Conservation (phyloP, 2,329 filamentous ascomycete species). For the Penicillium digitatum region DNA sequence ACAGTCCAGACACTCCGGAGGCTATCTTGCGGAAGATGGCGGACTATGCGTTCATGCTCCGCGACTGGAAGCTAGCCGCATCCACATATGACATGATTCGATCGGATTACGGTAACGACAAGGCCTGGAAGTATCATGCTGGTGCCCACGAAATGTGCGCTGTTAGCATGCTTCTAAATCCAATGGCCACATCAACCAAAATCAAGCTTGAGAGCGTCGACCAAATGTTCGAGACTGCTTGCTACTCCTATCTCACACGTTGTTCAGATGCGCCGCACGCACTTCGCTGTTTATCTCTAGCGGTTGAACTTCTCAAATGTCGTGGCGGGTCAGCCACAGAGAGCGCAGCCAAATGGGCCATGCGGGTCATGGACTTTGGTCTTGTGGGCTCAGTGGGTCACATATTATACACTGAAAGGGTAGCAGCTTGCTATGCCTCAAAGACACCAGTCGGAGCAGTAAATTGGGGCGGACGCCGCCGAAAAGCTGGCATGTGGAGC, state of each 20-base stretch:
- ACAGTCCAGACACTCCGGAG: slow-evolving; percentile 77
- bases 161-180: slow-evolving; percentile 73
- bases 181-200: slow-evolving; percentile 68
- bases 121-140: slow-evolving; percentile 94
- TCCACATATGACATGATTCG: slow-evolving; percentile 88
- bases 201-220: slow-evolving; percentile 76
- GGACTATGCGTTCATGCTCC: slow-evolving; percentile 94
- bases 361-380: slow-evolving; percentile 71
- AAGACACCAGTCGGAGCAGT: slow-evolving; percentile 64
- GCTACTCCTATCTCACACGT: slow-evolving; percentile 86
- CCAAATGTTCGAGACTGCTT: slow-evolving; percentile 81
- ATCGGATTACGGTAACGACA: slow-evolving; percentile 87
- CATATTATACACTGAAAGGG: slow-evolving; percentile 77
- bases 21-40: slow-evolving; percentile 89
- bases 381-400: slow-evolving; percentile 72
- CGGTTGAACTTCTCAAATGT: slow-evolving; percentile 76
- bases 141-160: slow-evolving; percentile 94
- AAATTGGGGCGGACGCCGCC: slow-evolving; percentile 65
- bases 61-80: slow-evolving; percentile 90
- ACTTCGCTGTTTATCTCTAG: slow-evolving; percentile 69
- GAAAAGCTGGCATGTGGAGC: slow-evolving; percentile 89
- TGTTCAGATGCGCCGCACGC: slow-evolving; percentile 77
- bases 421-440: slow-evolving; percentile 77
- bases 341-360: slow-evolving; percentile 81
- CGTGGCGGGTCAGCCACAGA: slow-evolving; percentile 77